These are phyloP conservation scores for Solanum paucissectum DNA, from an alignment of 257 asterid genomes.

Conservation along the genomic window DNA sequence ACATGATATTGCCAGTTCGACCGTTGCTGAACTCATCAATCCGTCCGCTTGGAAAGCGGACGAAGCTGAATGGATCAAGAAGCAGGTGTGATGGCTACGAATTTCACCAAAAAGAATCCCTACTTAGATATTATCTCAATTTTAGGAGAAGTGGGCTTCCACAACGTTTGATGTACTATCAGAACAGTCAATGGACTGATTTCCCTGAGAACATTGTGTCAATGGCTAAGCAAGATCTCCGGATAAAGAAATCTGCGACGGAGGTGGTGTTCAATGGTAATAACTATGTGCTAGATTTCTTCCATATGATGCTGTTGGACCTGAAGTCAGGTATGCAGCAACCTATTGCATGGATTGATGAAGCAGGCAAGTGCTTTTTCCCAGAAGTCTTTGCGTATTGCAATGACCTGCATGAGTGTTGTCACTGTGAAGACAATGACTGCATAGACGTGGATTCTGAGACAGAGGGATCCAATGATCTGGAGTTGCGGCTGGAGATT, in stretches of 20 bases:
- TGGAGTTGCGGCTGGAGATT: slow-evolving; percentile 68
- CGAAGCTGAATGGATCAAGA: slow-evolving; percentile 32
- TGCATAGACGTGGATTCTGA: slow-evolving; percentile 12
- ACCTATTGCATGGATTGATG: slow-evolving; percentile 90
- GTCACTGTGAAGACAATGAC: slow-evolving; percentile 15
- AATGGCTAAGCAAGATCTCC: slow-evolving; percentile 40
- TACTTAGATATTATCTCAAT: slow-evolving; percentile 39
- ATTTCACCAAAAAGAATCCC: slow-evolving; percentile 22
- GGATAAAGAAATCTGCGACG: slow-evolving; percentile 35
- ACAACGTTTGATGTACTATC: slow-evolving; percentile 58
- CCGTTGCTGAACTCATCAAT: slow-evolving; percentile 18
- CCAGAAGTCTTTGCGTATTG: slow-evolving; percentile 45
- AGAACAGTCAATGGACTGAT: slow-evolving; percentile 66
- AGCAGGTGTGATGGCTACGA: slow-evolving; percentile 9
- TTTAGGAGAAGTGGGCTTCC: slow-evolving; percentile 53
- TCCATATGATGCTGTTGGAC: slow-evolving; percentile 63
- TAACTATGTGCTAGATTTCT: slow-evolving; percentile 46
- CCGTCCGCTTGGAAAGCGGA: slow-evolving; percentile 36
- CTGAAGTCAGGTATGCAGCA: slow-evolving; percentile 46
- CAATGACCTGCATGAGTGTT: slow-evolving; percentile 15
- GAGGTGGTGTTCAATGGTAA: slow-evolving; percentile 50
- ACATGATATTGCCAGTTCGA: slow-evolving; percentile 26
- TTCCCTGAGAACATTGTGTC: slow-evolving; percentile 48
- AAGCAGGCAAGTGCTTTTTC: slow-evolving; percentile 61
- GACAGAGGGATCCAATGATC: slow-evolving; percentile 27